Evolutionary conservation across 1,284 basidiomycete species (phyloP), one percentile per base, ranked within the genome.

Genomic region (Lentinula novae-zelandiae): DNA sequence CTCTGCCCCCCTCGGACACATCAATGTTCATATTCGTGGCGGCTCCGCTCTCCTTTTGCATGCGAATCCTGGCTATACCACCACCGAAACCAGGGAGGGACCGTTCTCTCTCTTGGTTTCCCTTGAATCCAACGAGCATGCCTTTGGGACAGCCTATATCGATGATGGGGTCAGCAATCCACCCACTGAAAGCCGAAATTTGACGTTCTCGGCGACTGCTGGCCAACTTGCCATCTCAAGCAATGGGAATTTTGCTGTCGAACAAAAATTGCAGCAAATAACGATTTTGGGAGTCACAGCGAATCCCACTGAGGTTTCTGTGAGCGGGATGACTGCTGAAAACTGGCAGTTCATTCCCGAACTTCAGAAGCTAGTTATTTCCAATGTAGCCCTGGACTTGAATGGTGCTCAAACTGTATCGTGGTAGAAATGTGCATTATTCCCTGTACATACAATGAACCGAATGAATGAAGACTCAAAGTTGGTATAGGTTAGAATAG

Each of bases 11-110:
- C 79, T 92, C 1, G 80, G 84, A 3, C 81, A 89, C 67, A 91
- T 92, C 70, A 84, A 84, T 56, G 83, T 90, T 12, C 88, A 90
- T 69, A 73, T 88, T 61, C 82, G 86, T 34, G 81, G 81, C 49
- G 83, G 85, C 1, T 75, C 82, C 27, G 81, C 81, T n/a, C 66
- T 89, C 12, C 78, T 88, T 8, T 69, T 87, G 33, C 82, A 87
- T 66, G 71, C 78, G 3, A 67, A 76, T 57, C 81, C 86, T 2
- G 81, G 73, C 6, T 86, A 86, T 69, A 89, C 86, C 0, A 78
- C 82, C 42, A 75, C 75, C 54, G 84, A 86, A 67, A 87, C 85
- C 12, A 77, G 79, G 5, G 71, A 77, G 55, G 77, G 78, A 1
- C 81, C 82, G 0, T 88, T 81, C 68, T 73, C 80, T 8, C 70